phyloP scores from a whole-genome alignment of 1,284 basidiomycete genomes.

The Melampsora americana region DNA sequence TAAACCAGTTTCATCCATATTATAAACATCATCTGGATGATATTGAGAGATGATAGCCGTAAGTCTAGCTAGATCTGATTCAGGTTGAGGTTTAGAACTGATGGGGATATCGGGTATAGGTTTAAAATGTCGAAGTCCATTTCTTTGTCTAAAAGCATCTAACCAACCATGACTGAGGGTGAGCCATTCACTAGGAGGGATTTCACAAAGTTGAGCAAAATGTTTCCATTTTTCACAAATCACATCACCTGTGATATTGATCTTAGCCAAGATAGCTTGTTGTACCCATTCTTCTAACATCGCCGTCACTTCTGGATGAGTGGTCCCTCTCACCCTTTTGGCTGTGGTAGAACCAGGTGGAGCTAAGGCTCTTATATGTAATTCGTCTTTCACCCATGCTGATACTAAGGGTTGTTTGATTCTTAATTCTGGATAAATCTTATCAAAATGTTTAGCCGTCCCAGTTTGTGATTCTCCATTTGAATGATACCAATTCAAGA shows the following conservation, averaged over 20 bases:
- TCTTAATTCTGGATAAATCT: slow-evolving; percentile 26
- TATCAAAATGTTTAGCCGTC: slow-evolving; percentile 34
- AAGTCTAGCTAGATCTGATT: background rate
- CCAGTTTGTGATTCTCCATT: slow-evolving; percentile 30
- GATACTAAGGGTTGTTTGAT: slow-evolving; percentile 40
- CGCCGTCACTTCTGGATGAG: slow-evolving; percentile 7
- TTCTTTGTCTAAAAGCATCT: background rate
- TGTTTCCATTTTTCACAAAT: slow-evolving; percentile 15
- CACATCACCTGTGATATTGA: slow-evolving; percentile 9
- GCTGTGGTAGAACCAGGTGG: slow-evolving; percentile 9
- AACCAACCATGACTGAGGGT: slow-evolving; percentile 4
- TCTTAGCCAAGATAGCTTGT: background rate
- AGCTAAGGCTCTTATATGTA: slow-evolving; percentile 16
- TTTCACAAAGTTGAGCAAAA: slow-evolving; percentile 10
- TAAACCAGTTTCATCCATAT: slow-evolving; percentile 21
- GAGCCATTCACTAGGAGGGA: background rate
- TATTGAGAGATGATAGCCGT: background rate
- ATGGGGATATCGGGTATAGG: background rate
- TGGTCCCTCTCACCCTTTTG: slow-evolving; percentile 9
- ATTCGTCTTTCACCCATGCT: slow-evolving; percentile 30
- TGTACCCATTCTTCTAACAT: slow-evolving; percentile 16
- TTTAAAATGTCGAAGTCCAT: background rate
- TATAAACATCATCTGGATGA: background rate
- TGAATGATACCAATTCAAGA: slow-evolving; percentile 30
- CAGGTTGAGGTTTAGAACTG: background rate